Percentiles rank a stretch among this genome's conserved stretches.
These are phyloP conservation scores for Jamesozyma piceae DNA, from an alignment of 805 yeast species.

Conservation along the genomic window DNA sequence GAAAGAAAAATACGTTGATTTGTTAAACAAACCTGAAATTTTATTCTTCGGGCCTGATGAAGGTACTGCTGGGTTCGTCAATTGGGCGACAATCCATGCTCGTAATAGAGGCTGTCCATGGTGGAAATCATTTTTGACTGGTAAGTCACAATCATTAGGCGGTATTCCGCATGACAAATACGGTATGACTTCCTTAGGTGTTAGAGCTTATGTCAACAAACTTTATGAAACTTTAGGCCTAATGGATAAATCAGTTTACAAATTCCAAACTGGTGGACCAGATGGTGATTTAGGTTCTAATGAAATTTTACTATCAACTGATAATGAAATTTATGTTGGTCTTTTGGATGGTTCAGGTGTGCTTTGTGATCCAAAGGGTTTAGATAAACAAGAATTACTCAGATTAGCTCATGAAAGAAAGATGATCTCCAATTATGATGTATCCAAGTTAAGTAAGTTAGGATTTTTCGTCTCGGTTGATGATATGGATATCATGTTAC, in stretches of 20 bases:
- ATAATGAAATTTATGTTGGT: slow-evolving; percentile 73
- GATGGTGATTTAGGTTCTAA: slow-evolving; percentile 97
- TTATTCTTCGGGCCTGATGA: slow-evolving; percentile 98
- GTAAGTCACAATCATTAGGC: slow-evolving; percentile 83
- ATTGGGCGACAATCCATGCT: slow-evolving; percentile 97
- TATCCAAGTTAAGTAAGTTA: slow-evolving; percentile 50
- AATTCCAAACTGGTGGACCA: slow-evolving; percentile 97
- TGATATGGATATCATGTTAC: slow-evolving; percentile 69
- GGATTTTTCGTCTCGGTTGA: slow-evolving; percentile 84
- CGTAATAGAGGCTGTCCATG: slow-evolving; percentile 85
- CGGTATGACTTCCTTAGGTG: slow-evolving; percentile 95
- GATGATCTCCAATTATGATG: slow-evolving; percentile 65
- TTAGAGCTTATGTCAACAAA: slow-evolving; percentile 81
- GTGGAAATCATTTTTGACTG: slow-evolving; percentile 98
- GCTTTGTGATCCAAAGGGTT: slow-evolving; percentile 81
- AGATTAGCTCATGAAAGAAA: slow-evolving; percentile 70
- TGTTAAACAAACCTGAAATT: slow-evolving; percentile 77
- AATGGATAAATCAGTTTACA: slow-evolving; percentile 48
- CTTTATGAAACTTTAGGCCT: slow-evolving; percentile 71
- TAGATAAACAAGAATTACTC: slow-evolving; percentile 67
- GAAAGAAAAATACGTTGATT: slow-evolving; percentile 76
- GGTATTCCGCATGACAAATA: slow-evolving; percentile 98
- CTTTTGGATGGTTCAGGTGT: slow-evolving; percentile 96
- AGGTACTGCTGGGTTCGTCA: slow-evolving; percentile 90
- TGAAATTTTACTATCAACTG: slow-evolving; percentile 75